These are phyloP conservation scores for Arthrobotrys iridis DNA, from an alignment of 2,329 filamentous ascomycete genomes.

Conservation along the genomic window DNA sequence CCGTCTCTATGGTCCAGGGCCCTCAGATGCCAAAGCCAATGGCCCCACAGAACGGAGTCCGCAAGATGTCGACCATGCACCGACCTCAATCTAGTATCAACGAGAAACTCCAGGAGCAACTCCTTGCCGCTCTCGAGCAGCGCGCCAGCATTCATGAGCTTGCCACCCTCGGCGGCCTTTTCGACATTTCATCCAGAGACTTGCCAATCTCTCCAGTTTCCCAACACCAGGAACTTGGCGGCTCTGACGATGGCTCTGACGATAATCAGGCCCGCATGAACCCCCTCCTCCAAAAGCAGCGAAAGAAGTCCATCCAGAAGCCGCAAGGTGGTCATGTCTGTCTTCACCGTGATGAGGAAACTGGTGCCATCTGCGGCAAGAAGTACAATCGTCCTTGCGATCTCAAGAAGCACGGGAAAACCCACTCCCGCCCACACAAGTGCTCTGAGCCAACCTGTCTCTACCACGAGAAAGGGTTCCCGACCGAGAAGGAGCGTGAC, in stretches of 20 bases:
- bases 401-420: slow-evolving; percentile 97
- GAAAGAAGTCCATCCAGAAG: slow-evolving; percentile 68
- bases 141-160: slow-evolving; percentile 48
- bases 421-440: slow-evolving; percentile 95
- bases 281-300: slow-evolving; percentile 64
- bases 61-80: slow-evolving; percentile 56
- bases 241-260: slow-evolving; percentile 48
- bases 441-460: slow-evolving; percentile 85
- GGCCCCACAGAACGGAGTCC: slow-evolving; percentile 51
- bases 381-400: slow-evolving; percentile 98
- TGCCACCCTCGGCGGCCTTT: slow-evolving; percentile 36
- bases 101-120: slow-evolving; percentile 51
- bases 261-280: slow-evolving; percentile 30
- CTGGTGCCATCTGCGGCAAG: slow-evolving; percentile 86
- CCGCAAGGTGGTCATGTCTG: slow-evolving; percentile 78
- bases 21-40: slow-evolving; percentile 47
- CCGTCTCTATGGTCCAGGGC: slow-evolving; percentile 57
- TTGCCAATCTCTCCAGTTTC: slow-evolving; percentile 57
- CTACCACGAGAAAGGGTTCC: slow-evolving; percentile 89
- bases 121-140: slow-evolving; percentile 52
- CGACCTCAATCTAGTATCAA: slow-evolving; percentile 48
- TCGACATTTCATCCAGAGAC: slow-evolving; percentile 36
- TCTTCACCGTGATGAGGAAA: slow-evolving; percentile 95
- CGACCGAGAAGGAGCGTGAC: slow-evolving; percentile 96
- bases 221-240: slow-evolving; percentile 65